Conservation (phyloP, 2,329 filamentous ascomycete genomes). For the Fusarium coicis region DNA sequence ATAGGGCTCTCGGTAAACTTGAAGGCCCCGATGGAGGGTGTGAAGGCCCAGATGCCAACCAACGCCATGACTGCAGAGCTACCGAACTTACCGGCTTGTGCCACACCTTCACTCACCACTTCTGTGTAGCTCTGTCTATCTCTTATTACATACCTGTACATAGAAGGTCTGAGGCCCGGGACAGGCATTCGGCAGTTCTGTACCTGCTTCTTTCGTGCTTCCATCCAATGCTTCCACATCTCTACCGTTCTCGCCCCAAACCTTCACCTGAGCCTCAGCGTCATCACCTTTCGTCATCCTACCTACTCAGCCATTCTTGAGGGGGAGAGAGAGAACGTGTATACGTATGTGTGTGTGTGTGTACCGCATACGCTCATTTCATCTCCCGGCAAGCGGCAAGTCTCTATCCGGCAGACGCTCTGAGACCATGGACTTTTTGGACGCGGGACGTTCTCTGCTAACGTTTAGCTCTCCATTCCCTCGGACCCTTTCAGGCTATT, state of each 20-base stretch:
- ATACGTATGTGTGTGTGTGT: neutral
- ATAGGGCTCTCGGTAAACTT: slow-evolving; percentile 19
- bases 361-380: neutral
- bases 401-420: slow-evolving; percentile 1
- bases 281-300: slow-evolving; percentile 28
- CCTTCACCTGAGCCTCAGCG: neutral
- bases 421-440: neutral
- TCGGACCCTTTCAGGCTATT: slow-evolving; percentile 23
- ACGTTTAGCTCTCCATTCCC: slow-evolving; percentile 10
- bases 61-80: neutral
- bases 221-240: slow-evolving; percentile 3
- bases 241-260: neutral
- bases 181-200: slow-evolving; percentile 30
- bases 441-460: neutral
- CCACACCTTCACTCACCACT: slow-evolving; percentile 5
- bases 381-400: neutral
- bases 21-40: slow-evolving; percentile 30
- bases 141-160: too few species aligned
- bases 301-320: slow-evolving; percentile 25
- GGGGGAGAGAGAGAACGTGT: neutral
- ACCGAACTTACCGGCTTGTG: slow-evolving; percentile 19
- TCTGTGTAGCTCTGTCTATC: neutral
- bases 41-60: neutral
- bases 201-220: slow-evolving; percentile 35
- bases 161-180: slow-evolving; percentile 6